These are phyloP conservation scores for Candida broadrunensis DNA, from an alignment of 805 yeast genomes.

Conservation along the genomic window DNA sequence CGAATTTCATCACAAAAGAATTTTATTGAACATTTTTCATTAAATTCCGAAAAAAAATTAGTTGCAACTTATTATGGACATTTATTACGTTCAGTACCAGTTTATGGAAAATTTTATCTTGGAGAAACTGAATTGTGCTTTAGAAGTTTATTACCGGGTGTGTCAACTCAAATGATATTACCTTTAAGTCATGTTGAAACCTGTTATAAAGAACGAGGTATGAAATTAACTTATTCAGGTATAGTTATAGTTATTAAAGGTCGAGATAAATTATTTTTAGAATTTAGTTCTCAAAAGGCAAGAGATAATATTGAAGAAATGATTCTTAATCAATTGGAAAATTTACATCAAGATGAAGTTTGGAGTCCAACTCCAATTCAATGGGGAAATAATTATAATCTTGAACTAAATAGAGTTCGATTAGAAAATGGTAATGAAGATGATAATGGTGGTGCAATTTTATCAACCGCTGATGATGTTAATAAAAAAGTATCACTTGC, in stretches of 20 bases:
- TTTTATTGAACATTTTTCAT: slow-evolving; percentile 64
- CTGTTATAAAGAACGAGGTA: slow-evolving; percentile 64
- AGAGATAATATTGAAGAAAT: slow-evolving; percentile 72
- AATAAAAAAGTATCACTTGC: slow-evolving; percentile 13
- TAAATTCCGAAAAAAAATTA: slow-evolving; percentile 49
- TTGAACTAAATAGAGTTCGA: slow-evolving; percentile 13
- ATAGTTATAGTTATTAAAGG: slow-evolving; percentile 68
- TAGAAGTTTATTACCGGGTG: slow-evolving; percentile 74
- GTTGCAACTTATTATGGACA: slow-evolving; percentile 70
- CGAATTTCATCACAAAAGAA: slow-evolving; percentile 50
- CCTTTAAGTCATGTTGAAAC: slow-evolving; percentile 74
- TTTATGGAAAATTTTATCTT: slow-evolving; percentile 79
- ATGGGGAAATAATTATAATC: slow-evolving; percentile 20
- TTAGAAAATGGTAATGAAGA: slow-evolving; percentile 5
- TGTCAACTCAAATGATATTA: slow-evolving; percentile 74
- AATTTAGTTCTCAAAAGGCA: slow-evolving; percentile 60
- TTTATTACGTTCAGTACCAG: slow-evolving; percentile 67
- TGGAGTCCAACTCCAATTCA: slow-evolving; percentile 20
- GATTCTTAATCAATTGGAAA: slow-evolving; percentile 50
- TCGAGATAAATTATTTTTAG: slow-evolving; percentile 73
- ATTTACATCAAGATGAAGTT: slow-evolving; percentile 21
- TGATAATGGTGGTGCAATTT: neutral
- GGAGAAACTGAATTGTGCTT: slow-evolving; percentile 73
- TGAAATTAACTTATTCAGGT: slow-evolving; percentile 66
- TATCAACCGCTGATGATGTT: neutral